Percentiles rank a stretch among this genome's conserved stretches.
Conservation (phyloP, 805 yeast genomes). For the Barnettozyma sp. region DNA sequence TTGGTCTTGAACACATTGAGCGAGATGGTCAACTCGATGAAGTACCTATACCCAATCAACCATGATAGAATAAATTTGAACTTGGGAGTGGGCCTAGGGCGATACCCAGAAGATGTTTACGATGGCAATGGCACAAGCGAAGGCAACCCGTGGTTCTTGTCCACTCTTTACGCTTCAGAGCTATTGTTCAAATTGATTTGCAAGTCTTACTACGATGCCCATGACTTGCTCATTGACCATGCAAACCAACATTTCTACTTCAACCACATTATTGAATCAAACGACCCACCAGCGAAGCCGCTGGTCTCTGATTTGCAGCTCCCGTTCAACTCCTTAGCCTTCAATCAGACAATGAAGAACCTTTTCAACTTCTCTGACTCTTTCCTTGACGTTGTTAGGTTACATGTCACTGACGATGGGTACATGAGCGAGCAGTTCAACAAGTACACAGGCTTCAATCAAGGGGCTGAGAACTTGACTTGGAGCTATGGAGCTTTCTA, state of each 20-base stretch:
- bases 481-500: constrained; percentile 86
- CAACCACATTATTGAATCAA: constrained; percentile 21
- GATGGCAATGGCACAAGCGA: constrained; percentile 65
- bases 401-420: constrained; percentile 59
- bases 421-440: constrained; percentile 87
- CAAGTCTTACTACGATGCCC: constrained; percentile 32
- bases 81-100: constrained; percentile 63
- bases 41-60: constrained; percentile 71
- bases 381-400: constrained; percentile 50
- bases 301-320: constrained; percentile 13
- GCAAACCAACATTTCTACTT: constrained; percentile 29
- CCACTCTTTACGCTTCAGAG: constrained; percentile 66
- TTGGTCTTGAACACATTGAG: constrained; percentile 56
- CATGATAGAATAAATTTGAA: constrained; percentile 35
- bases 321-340: constrained; percentile 34
- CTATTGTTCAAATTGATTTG: constrained; percentile 48
- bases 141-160: constrained; percentile 93
- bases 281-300: too few relatives aligned
- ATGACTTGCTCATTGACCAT: constrained; percentile 38
- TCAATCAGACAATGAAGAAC: constrained; percentile 36
- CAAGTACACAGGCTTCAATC: constrained; percentile 71
- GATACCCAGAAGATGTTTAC: constrained; percentile 90
- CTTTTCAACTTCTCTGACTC: constrained; percentile 59
- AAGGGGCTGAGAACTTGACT: constrained; percentile 81
- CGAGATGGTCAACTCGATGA: constrained; percentile 62